These are phyloP conservation scores for Eremothecium cymbalariae DNA, from an alignment of 1,139 yeast genomes.

Conservation along the genomic window DNA sequence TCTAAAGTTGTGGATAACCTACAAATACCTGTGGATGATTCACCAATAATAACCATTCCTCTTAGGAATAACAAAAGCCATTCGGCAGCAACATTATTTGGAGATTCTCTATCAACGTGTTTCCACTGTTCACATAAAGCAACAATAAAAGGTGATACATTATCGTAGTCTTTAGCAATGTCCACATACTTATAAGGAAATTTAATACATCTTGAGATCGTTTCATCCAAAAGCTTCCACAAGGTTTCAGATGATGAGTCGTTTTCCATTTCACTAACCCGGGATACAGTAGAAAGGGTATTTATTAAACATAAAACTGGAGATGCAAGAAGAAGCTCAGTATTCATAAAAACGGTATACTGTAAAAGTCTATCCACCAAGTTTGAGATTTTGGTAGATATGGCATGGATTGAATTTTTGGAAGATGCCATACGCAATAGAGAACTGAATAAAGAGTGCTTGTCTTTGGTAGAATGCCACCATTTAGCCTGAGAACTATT, in stretches of 20 bases:
- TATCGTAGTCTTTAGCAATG: conserved; percentile 38
- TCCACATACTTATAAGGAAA: conserved; percentile 84
- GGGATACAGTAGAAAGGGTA: conserved; percentile 30
- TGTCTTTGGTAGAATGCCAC: conserved; percentile 46
- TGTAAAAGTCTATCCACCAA: conserved; percentile 36
- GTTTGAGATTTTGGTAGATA: conserved; percentile 33
- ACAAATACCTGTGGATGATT: conserved; percentile 35
- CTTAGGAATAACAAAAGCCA: conserved; percentile 49
- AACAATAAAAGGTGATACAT: conserved; percentile 58
- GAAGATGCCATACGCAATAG: conserved; percentile 44
- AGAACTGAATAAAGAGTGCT: conserved; percentile 51
- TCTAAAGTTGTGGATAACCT: conserved; percentile 28
- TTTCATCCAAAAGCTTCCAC: conserved; percentile 65
- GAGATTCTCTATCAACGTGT: conserved; percentile 38
- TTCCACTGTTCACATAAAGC: conserved; percentile 68
- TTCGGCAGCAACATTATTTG: conserved; percentile 26
- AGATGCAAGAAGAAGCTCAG: conserved; percentile 36
- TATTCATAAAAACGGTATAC: conserved; percentile 45
- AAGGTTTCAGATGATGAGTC: conserved; percentile 27
- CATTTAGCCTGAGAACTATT: conserved; percentile 45
- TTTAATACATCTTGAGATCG: conserved; percentile 57
- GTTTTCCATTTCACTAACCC: conserved; percentile 11
- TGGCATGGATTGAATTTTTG: conserved; percentile 29
- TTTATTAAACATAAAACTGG: conserved; percentile 40
- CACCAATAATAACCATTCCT: conserved; percentile 47